Evolutionary conservation across 2,329 filamentous ascomycete species (phyloP).

Genomic region (Phoma sp.): DNA sequence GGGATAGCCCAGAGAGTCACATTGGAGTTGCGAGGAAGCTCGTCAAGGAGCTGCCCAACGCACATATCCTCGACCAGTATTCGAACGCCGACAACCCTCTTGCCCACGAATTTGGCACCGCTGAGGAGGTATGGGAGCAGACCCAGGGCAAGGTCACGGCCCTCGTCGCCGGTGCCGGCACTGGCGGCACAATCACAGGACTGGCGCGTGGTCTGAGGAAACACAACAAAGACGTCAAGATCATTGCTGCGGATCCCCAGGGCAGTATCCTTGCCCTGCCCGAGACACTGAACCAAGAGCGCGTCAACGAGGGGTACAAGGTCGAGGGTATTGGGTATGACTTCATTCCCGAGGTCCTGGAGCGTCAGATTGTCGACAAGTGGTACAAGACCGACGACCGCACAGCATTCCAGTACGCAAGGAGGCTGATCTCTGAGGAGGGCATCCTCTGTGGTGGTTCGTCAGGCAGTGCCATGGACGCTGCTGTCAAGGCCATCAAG

Average conservation of each 20-base stretch:
- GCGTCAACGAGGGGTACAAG: slow-evolving; percentile 87
- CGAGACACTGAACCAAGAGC: slow-evolving; percentile 76
- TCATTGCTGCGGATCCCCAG: slow-evolving; percentile 90
- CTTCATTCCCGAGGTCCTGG: slow-evolving; percentile 93
- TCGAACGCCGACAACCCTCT: slow-evolving; percentile 88
- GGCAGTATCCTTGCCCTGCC: slow-evolving; percentile 91
- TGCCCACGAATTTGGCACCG: slow-evolving; percentile 92
- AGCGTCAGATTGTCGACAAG: slow-evolving; percentile 79
- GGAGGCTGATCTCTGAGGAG: slow-evolving; percentile 90
- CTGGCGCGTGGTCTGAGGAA: slow-evolving; percentile 84
- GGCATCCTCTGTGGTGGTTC: slow-evolving; percentile 92
- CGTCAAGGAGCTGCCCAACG: slow-evolving; percentile 94
- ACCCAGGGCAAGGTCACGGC: slow-evolving; percentile 82
- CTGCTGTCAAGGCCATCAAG: slow-evolving; percentile 76
- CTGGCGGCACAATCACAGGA: slow-evolving; percentile 93
- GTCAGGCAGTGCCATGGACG: slow-evolving; percentile 89
- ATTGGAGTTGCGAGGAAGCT: slow-evolving; percentile 91
- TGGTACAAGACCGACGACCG: slow-evolving; percentile 99
- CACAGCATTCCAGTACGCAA: slow-evolving; percentile 89
- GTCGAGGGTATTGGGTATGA: slow-evolving; percentile 99
- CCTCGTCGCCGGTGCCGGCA: slow-evolving; percentile 90
- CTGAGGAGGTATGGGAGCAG: slow-evolving; percentile 95
- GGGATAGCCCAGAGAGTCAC: slow-evolving; percentile 92
- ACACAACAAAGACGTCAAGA: slow-evolving; percentile 83
- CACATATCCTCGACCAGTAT: slow-evolving; percentile 97